Evolutionary conservation across 352 stramenopile species (phyloP).

Genomic region (Peronospora farinosa): DNA sequence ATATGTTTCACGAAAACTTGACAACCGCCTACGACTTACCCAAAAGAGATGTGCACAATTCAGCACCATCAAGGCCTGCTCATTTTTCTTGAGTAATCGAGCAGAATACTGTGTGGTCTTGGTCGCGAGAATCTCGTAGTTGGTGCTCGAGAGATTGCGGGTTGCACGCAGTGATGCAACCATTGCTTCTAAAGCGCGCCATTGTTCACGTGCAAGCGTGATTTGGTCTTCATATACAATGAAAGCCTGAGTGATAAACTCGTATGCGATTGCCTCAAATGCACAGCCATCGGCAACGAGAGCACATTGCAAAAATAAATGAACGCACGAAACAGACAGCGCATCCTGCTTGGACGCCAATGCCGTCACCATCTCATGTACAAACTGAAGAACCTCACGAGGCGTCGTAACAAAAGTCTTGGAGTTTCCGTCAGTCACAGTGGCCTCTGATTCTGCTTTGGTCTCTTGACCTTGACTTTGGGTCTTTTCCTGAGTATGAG

Average conservation of each 20-base stretch:
- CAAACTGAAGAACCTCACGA: conserved; percentile 94
- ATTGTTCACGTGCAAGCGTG: conserved; percentile 87
- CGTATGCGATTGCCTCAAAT: conserved; percentile 93
- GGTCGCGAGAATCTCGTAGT: conserved; percentile 94
- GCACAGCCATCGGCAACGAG: conserved; percentile 74
- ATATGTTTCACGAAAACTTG: neutral
- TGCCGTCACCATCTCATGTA: conserved; percentile 95
- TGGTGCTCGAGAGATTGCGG: conserved; percentile 72
- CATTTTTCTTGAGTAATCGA: conserved; percentile 94
- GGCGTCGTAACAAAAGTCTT: conserved; percentile 43
- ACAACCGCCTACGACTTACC: conserved; percentile 30
- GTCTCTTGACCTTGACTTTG: conserved; percentile 13
- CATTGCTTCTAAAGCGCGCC: conserved; percentile 85
- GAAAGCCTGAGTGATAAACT: conserved; percentile 94
- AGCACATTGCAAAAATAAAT: conserved; percentile 93
- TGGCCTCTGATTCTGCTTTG: conserved; percentile 3
- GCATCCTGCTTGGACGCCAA: conserved; percentile 78
- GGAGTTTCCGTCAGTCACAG: neutral
- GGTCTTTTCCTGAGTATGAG: conserved; percentile 8
- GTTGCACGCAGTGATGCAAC: conserved; percentile 83
- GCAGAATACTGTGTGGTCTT: conserved; percentile 95
- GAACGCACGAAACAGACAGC: conserved; percentile 76
- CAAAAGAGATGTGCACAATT: conserved; percentile 95
- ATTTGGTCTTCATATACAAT: conserved; percentile 96
- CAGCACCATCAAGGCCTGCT: conserved; percentile 93